Conservation (phyloP, 108 stramenopile genomes). For the Schizochytrium sp. region DNA sequence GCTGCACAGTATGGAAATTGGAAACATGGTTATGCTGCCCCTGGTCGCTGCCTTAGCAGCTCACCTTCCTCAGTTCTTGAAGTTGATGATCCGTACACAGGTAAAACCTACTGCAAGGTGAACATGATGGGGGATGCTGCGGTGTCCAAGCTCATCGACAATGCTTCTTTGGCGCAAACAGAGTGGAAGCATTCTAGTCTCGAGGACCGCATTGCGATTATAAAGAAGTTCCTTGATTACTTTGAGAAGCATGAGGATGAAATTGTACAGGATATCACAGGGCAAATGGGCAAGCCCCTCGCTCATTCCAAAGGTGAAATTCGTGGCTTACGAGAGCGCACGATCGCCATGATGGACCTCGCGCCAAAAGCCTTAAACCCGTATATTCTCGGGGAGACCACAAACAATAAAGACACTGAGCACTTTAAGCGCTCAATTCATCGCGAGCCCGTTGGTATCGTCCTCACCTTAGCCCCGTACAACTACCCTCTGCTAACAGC, state of each 20-base stretch:
- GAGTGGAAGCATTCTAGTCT: neutral
- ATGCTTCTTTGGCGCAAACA: neutral
- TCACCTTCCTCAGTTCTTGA: neutral
- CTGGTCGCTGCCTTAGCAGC: too few relatives aligned
- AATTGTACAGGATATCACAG: conserved; percentile 23
- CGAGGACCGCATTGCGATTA: neutral
- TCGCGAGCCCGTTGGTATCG: conserved; percentile 58
- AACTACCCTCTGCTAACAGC: conserved; percentile 62
- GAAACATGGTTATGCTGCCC: too few relatives aligned
- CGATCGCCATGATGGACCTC: conserved; percentile 9
- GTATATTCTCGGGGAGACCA: neutral
- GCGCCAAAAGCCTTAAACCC: conserved; percentile 2
- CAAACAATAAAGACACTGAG: conserved; percentile 2
- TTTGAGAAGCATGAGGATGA: neutral
- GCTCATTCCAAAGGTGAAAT: conserved; percentile 4
- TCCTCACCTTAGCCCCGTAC: conserved; percentile 59
- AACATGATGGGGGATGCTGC: neutral
- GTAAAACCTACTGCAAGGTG: conserved; percentile 25
- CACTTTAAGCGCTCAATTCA: conserved; percentile 48
- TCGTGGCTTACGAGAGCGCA: neutral
- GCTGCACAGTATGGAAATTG: too few relatives aligned
- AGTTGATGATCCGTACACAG: conserved; percentile 26
- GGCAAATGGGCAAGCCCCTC: conserved; percentile 60
- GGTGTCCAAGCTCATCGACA: neutral
- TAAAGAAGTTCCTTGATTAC: neutral